These are phyloP conservation scores for Saturnispora galanensis DNA, from an alignment of 805 yeast species.

Conservation along the genomic window DNA sequence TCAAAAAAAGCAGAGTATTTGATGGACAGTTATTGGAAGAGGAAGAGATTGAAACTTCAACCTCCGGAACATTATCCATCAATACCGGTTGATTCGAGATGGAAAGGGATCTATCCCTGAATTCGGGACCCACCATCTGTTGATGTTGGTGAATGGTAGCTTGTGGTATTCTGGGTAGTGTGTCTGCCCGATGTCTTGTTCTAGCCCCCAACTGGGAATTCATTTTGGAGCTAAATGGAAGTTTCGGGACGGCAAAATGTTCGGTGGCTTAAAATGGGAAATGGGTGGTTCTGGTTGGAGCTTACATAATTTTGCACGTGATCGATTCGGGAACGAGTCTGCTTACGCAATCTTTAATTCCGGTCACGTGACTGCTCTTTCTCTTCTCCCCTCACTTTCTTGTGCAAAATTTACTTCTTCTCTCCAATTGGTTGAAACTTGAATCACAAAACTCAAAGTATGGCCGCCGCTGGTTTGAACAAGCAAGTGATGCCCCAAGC, in stretches of 20 bases:
- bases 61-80: constrained; percentile 52
- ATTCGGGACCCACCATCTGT: constrained; percentile 2
- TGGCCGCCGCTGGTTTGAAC: too few species aligned
- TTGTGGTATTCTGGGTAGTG: constrained; percentile 44
- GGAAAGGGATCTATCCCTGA: background rate
- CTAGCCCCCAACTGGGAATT: constrained; percentile 26
- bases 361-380: background rate
- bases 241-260: too few species aligned
- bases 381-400: background rate
- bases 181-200: constrained; percentile 67
- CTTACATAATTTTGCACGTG: too few species aligned
- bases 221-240: background rate
- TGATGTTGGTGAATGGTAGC: constrained; percentile 10
- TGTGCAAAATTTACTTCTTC: too few species aligned
- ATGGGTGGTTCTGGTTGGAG: too few species aligned
- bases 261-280: too few species aligned
- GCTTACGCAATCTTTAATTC: background rate
- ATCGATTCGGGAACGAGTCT: background rate
- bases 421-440: too few species aligned
- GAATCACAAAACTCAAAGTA: background rate
- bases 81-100: constrained; percentile 17
- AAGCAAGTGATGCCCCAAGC: constrained; percentile 41
- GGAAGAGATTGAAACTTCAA: constrained; percentile 53
- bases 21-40: constrained; percentile 72
- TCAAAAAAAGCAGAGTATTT: constrained; percentile 65